These are phyloP conservation scores for Ophiostoma montium DNA, from an alignment of 2,329 filamentous ascomycete species.

Conservation along the genomic window DNA sequence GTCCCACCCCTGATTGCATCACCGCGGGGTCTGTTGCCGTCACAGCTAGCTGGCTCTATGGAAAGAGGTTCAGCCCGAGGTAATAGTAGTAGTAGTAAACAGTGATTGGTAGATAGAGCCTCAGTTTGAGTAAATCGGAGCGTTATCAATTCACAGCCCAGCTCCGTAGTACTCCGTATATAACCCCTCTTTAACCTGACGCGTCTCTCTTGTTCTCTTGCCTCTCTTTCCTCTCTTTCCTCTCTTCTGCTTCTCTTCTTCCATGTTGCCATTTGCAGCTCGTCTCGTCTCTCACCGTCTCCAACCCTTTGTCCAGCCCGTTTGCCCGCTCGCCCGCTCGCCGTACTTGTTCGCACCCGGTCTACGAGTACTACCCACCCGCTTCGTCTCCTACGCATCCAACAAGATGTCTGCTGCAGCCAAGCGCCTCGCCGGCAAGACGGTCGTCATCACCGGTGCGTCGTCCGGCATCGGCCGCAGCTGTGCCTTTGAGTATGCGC, in stretches of 20 bases:
- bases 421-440: slow-evolving; percentile 86
- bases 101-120: neutral
- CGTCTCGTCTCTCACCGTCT: neutral
- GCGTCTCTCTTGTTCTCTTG: neutral
- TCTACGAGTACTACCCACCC: neutral
- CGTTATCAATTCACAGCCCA: neutral
- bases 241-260: neutral
- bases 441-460: slow-evolving; percentile 79
- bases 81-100: neutral
- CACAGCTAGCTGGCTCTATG: neutral
- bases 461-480: slow-evolving; percentile 80
- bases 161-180: neutral
- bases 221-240: neutral
- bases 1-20: slow-evolving; percentile 4
- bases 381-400: neutral
- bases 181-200: neutral
- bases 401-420: slow-evolving; percentile 24
- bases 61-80: too few relatives aligned
- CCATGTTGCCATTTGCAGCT: slow-evolving; percentile 8
- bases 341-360: neutral
- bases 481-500: slow-evolving; percentile 83
- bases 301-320: neutral
- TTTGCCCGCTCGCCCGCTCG: neutral
- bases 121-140: neutral
- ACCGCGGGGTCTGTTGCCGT: slow-evolving; percentile 7